Evolutionary conservation across 495 filamentous ascomycete genomes (phyloP).

Genomic region (Hamigera avellanea): DNA sequence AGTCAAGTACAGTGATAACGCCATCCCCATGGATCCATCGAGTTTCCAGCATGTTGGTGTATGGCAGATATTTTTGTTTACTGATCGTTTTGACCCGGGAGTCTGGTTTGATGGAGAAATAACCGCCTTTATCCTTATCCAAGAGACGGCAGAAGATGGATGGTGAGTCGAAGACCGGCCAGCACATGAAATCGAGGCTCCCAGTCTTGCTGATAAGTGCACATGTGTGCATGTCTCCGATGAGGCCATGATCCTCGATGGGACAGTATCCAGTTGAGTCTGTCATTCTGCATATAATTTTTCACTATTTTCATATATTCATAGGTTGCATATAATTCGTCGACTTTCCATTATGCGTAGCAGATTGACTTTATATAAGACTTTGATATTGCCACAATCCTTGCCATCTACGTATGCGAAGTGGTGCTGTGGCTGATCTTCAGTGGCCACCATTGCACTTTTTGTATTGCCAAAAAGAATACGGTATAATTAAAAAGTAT

Average conservation of each 20-base stretch:
- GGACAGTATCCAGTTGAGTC: conserved; percentile 41
- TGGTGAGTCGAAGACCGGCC: conserved; percentile 60
- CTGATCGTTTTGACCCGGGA: conserved; percentile 41
- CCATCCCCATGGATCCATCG: conserved; percentile 61
- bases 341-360: no score
- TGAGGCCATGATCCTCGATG: conserved; percentile 65
- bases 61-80: conserved; percentile 61
- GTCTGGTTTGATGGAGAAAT: conserved; percentile 44
- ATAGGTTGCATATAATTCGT: no score
- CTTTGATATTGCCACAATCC: no score
- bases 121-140: conserved; percentile 60
- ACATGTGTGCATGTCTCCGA: conserved; percentile 67
- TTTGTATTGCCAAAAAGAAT: no score
- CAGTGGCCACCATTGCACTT: no score
- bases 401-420: no score
- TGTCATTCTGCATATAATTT: no score
- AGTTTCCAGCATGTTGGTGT: conserved; percentile 58
- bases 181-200: conserved; percentile 66
- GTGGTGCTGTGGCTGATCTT: no score
- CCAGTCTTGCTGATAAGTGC: conserved; percentile 60
- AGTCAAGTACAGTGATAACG: conserved; percentile 56
- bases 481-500: no score
- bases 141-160: conserved; percentile 55
- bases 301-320: no score
- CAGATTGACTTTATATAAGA: no score